Conservation (phyloP, 1,139 yeast genomes). For the Protomyces lactucae-debilis region DNA sequence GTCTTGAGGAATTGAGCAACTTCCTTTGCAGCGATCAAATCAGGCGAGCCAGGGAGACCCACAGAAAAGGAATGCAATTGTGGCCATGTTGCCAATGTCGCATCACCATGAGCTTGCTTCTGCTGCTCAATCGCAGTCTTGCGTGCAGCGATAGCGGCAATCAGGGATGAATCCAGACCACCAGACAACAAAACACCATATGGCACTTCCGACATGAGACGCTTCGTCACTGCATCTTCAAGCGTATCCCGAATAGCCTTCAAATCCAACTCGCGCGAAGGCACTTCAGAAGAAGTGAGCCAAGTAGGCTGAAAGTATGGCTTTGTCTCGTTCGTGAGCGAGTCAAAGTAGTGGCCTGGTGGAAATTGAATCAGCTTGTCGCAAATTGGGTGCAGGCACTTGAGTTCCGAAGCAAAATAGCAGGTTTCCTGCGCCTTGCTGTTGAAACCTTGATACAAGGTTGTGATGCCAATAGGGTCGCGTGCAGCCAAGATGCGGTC, state of each 20-base stretch:
- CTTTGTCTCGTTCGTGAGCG: slow-evolving; percentile 74
- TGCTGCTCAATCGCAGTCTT: slow-evolving; percentile 56
- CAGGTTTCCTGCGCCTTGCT: slow-evolving; percentile 67
- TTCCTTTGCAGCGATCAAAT: slow-evolving; percentile 89
- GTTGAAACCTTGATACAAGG: slow-evolving; percentile 88
- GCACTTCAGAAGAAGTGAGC: slow-evolving; percentile 79
- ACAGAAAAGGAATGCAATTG: slow-evolving; percentile 92
- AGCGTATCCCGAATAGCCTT: slow-evolving; percentile 67
- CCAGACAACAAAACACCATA: slow-evolving; percentile 95
- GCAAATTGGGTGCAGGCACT: slow-evolving; percentile 90
- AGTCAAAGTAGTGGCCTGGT: slow-evolving; percentile 96
- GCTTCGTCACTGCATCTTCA: slow-evolving; percentile 94
- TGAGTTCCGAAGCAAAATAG: slow-evolving; percentile 88
- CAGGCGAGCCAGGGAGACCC: slow-evolving; percentile 98
- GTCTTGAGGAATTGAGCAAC: slow-evolving; percentile 92
- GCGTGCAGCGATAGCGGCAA: slow-evolving; percentile 94
- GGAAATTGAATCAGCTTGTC: slow-evolving; percentile 92
- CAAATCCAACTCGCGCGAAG: slow-evolving; percentile 69
- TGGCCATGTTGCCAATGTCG: slow-evolving; percentile 58
- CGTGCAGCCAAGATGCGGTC: slow-evolving; percentile 95
- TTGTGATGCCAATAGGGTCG: slow-evolving; percentile 96
- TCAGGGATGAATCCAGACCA: slow-evolving; percentile 92
- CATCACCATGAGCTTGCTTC: slow-evolving; percentile 43
- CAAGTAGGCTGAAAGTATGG: slow-evolving; percentile 89
- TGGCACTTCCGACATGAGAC: slow-evolving; percentile 98